Evolutionary conservation across 2,329 filamentous ascomycete species (phyloP), one percentile per base, ranked within the genome.

Genomic region (Monascus ruber): DNA sequence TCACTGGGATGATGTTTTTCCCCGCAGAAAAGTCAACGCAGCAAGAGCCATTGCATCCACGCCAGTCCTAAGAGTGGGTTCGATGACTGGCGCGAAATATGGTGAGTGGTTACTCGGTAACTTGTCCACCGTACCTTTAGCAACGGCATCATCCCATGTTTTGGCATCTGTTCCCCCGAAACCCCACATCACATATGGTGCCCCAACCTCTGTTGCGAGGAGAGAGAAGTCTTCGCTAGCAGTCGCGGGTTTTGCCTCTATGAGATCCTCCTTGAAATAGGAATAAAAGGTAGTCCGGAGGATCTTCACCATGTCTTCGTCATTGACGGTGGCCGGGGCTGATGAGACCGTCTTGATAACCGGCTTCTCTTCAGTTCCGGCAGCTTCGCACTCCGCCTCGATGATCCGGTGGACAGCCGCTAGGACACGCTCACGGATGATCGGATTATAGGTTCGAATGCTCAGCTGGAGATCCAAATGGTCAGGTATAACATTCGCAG

Each of bases 31-130:
- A 1, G 56, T 69, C 59, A 76, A 51, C 5, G 70, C 71, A n/a
- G 63, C 68, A 6, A 70, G 57, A 26, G 65, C 63, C 53, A 73
- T 62, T 1, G 68, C 72, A 57, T 75, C 68, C 5, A 70, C 55
- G 0, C 68, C 76, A 0, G 64, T 65, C 43, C 47, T 61, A 50
- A 80, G 50, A 2, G 75, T 79, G 4, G 74, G 73, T 52, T 72
- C 60, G 33, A 79, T 63, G 0, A 66, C 68, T 5, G 76, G 76
- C 33, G 71, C 70, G 58, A 79, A 80, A 43, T 65, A 66, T 0
- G 71, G 67, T 45, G 66, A 73, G 51, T 81, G 76, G 45, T 79
- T 80, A 4, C 66, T 67, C 0, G 76, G 74, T 24, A 78, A 59
- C 35, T 66, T 67, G 47, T 65, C 54, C 44, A 70, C 56, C 41